These are phyloP conservation scores for Peronosclerospora sorghi DNA, from an alignment of 352 stramenopile species.

Conservation along the genomic window DNA sequence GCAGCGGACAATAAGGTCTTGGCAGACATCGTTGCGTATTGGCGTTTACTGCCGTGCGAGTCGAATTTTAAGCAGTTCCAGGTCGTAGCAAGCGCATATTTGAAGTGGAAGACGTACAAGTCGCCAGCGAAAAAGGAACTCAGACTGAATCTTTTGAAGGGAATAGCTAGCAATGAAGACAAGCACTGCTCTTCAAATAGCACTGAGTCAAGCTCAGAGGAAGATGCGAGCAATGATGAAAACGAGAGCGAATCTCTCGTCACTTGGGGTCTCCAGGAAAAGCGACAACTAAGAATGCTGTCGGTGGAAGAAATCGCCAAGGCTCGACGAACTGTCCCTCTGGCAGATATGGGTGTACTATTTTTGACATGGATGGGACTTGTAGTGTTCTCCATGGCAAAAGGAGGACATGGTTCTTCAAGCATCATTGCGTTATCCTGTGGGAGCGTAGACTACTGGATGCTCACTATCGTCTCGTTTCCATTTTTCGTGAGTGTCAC, in stretches of 20 bases:
- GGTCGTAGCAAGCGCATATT: constrained; percentile 44
- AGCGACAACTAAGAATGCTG: constrained; percentile 13
- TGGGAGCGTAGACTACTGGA: constrained; percentile 57
- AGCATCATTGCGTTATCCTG: constrained; percentile 66
- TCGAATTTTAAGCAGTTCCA: constrained; percentile 67
- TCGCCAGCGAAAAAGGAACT: constrained; percentile 15
- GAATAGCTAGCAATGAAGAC: constrained; percentile 14
- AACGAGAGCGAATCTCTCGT: constrained; percentile 52
- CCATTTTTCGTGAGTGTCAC: constrained; percentile 63
- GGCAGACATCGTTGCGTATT: constrained; percentile 47
- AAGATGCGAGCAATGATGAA: constrained; percentile 29
- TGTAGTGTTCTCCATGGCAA: constrained; percentile 67
- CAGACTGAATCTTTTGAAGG: constrained; percentile 29
- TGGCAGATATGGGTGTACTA: constrained; percentile 50
- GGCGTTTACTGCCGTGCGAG: constrained; percentile 50
- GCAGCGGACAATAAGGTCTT: constrained; percentile 36
- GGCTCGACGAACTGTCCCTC: constrained; percentile 39
- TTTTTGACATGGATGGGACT: constrained; percentile 72
- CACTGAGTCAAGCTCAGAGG: constrained; percentile 25
- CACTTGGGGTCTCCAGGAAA: constrained; percentile 32
- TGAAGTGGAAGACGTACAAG: constrained; percentile 70
- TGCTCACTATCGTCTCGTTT: constrained; percentile 46
- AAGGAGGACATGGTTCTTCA: constrained; percentile 61
- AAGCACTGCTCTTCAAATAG: constrained; percentile 17
- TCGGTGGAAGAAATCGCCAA: constrained; percentile 46